These are phyloP conservation scores for Colletotrichum camelliae DNA, from an alignment of 2,329 filamentous ascomycete species.

Conservation along the genomic window DNA sequence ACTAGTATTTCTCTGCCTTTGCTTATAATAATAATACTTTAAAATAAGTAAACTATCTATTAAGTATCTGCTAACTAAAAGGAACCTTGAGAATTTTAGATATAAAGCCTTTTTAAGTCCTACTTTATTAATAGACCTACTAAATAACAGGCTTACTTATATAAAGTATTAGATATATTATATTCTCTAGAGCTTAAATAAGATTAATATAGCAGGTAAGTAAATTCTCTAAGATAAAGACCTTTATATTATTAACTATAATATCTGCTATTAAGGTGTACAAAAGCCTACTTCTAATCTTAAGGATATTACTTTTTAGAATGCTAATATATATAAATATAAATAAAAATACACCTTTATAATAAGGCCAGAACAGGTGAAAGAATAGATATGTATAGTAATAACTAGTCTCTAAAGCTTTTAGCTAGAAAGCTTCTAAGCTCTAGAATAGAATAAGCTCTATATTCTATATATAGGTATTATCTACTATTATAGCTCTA, in stretches of 20 bases:
- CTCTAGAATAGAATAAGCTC: neutral
- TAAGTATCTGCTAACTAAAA: neutral
- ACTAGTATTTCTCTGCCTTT: neutral
- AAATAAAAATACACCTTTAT: too few relatives aligned
- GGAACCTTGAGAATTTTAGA: neutral
- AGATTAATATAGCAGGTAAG: neutral
- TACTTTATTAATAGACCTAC: neutral
- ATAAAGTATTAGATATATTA: neutral
- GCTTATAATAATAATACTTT: neutral
- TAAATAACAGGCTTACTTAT: neutral
- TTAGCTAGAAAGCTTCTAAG: neutral
- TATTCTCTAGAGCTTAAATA: too few relatives aligned
- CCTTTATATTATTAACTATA: neutral
- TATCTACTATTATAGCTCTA: neutral
- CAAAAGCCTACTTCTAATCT: neutral
- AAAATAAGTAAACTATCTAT: neutral
- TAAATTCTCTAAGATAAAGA: neutral
- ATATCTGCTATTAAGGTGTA: neutral
- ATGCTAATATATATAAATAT: too few relatives aligned
- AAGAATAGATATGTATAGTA: neutral
- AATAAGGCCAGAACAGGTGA: neutral
- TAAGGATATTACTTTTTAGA: neutral
- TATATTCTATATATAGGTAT: neutral
- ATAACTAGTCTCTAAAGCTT: neutral
- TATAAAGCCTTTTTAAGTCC: neutral